Percentiles rank a stretch among this genome's conserved stretches.
Conservation (phyloP, 345 rosid species). For the Carallia brachiata region DNA sequence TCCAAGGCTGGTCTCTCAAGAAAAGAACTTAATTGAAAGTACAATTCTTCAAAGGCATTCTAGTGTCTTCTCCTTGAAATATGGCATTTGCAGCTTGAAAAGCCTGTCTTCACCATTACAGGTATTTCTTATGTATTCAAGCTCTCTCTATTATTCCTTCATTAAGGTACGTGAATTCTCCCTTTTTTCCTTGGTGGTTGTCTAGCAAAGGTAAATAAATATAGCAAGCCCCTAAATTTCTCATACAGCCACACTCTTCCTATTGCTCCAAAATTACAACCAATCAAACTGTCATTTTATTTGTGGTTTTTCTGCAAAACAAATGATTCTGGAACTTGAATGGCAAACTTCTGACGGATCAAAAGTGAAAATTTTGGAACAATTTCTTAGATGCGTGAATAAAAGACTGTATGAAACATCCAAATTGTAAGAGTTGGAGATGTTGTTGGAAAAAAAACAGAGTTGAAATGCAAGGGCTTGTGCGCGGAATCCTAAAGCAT, state of each 20-base stretch:
- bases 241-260: not conserved
- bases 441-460: not conserved
- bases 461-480: conserved; percentile 41
- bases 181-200: not conserved
- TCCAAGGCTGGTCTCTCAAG: conserved; percentile 26
- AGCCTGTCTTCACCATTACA: conserved; percentile 17
- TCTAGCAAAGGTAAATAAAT: not conserved
- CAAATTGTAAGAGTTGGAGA: not conserved
- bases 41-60: conserved; percentile 15
- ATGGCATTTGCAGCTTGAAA: not conserved
- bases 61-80: conserved; percentile 20
- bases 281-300: not conserved
- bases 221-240: not conserved
- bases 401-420: not conserved
- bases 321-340: no score
- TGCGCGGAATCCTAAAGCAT: conserved; percentile 35
- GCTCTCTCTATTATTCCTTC: conserved; percentile 4
- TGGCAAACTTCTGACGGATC: no score
- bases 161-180: conserved; percentile 16
- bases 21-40: conserved; percentile 27
- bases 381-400: no score
- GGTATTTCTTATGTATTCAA: conserved; percentile 9
- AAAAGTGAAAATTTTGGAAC: no score
- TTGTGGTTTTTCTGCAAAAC: not conserved
- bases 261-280: not conserved